phyloP scores from a whole-genome alignment of 1,284 basidiomycete species.

The Melampsora americana region DNA sequence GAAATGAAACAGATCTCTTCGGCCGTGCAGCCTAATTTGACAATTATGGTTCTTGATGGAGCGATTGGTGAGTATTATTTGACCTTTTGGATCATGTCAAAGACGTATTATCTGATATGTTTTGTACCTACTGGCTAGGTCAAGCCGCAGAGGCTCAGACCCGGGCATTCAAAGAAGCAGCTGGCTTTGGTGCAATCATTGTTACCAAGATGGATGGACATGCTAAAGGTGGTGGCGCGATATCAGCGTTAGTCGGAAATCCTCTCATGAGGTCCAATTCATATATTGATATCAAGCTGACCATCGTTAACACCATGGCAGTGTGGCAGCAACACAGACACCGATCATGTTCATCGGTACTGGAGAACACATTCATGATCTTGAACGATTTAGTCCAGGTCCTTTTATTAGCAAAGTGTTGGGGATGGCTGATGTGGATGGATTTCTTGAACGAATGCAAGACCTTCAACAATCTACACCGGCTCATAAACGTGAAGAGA shows the following conservation, averaged over 20 bases:
- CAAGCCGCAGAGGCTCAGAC: conserved; percentile 97
- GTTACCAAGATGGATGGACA: conserved; percentile 99
- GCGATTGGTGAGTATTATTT: conserved; percentile 51
- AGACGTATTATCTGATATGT: background rate
- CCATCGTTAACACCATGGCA: conserved; percentile 53
- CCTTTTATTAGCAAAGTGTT: conserved; percentile 97
- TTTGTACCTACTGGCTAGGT: conserved; percentile 59
- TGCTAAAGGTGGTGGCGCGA: conserved; percentile 97
- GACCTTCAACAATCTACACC: conserved; percentile 87
- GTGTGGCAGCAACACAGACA: conserved; percentile 95
- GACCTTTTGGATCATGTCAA: conserved; percentile 26
- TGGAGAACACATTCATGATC: conserved; percentile 91
- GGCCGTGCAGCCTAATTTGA: conserved; percentile 74
- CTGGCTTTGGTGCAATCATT: conserved; percentile 96
- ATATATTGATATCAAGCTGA: conserved; percentile 44
- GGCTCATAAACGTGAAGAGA: conserved; percentile 86
- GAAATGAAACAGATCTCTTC: conserved; percentile 97
- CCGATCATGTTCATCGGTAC: conserved; percentile 99
- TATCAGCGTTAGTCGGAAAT: conserved; percentile 75
- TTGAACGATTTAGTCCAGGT: conserved; percentile 91
- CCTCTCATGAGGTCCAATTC: background rate
- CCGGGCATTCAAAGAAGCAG: conserved; percentile 94
- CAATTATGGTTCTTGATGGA: conserved; percentile 58
- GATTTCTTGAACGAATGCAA: conserved; percentile 96
- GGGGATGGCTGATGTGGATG: conserved; percentile 92